Percentiles rank a stretch among this genome's conserved stretches.
phyloP scores from a whole-genome alignment of 78 protist genomes.

The Dictyostelium citrinum region DNA sequence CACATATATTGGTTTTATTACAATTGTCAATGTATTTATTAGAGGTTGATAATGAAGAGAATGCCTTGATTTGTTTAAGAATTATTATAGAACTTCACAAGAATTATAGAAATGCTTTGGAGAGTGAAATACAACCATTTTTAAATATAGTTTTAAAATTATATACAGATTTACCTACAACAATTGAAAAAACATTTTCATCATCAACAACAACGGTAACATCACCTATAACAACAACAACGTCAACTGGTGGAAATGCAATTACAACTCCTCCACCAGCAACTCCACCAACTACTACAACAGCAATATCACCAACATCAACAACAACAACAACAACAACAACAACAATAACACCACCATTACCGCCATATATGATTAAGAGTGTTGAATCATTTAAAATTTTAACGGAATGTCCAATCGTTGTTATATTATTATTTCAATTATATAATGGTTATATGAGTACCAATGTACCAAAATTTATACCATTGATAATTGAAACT shows the following conservation, averaged over 20 bases:
- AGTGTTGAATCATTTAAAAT: constrained; percentile 82
- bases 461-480: constrained; percentile 62
- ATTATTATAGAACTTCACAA: constrained; percentile 94
- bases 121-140: constrained; percentile 85
- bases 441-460: constrained; percentile 75
- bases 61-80: constrained; percentile 87
- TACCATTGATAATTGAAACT: constrained; percentile 85
- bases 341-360: not conserved
- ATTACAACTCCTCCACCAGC: not conserved
- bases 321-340: not conserved
- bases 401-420: constrained; percentile 95
- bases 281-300: constrained; percentile 1
- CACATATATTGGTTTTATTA: constrained; percentile 43
- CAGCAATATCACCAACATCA: not conserved
- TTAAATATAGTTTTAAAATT: constrained; percentile 80
- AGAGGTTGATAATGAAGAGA: constrained; percentile 90
- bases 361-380: constrained; percentile 24
- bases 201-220: not conserved
- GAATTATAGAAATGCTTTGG: constrained; percentile 77
- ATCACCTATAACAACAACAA: not conserved
- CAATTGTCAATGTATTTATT: constrained; percentile 73
- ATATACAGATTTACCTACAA: constrained; percentile 70
- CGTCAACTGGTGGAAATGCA: not conserved
- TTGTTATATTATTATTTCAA: constrained; percentile 93
- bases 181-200: constrained; percentile 41